phyloP scores from a whole-genome alignment of 2,329 filamentous ascomycete genomes.

The Myriosclerotinia scirpicola region DNA sequence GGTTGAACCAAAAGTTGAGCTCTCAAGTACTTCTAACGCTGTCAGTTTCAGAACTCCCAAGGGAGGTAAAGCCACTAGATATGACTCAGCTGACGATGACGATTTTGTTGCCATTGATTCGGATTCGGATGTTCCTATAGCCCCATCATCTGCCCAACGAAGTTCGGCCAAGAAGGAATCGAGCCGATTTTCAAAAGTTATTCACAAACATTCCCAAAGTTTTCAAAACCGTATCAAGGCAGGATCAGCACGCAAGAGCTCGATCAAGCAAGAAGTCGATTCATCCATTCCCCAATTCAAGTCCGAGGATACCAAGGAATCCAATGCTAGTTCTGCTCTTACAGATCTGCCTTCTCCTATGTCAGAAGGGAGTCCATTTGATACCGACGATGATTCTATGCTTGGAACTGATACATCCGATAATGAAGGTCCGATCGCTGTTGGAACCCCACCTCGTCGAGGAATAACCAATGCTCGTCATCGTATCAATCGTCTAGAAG shows the following conservation, averaged over 20 bases:
- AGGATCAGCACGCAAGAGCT: constrained; percentile 1
- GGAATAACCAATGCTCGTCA: constrained; percentile 22
- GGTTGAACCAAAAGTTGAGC: constrained; percentile 36
- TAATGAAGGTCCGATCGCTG: constrained; percentile 15
- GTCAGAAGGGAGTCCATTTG: constrained; percentile 27
- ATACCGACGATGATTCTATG: constrained; percentile 23
- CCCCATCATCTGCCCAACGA: constrained; percentile 8
- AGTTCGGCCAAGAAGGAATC: background rate
- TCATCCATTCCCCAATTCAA: constrained; percentile 13
- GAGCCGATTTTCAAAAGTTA: constrained; percentile 5
- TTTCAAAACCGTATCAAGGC: constrained; percentile 4
- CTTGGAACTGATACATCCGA: constrained; percentile 15
- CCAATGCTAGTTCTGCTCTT: constrained; percentile 14
- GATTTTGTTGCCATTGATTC: constrained; percentile 30
- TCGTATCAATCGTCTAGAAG: constrained; percentile 27
- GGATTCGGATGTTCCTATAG: constrained; percentile 28
- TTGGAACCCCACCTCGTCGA: background rate
- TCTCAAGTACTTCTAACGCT: constrained; percentile 35
- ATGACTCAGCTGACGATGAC: constrained; percentile 31
- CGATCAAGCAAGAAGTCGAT: background rate
- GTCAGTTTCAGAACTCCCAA: constrained; percentile 30
- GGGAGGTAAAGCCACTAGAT: constrained; percentile 24
- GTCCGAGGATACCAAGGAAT: constrained; percentile 27
- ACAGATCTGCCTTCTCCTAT: background rate
- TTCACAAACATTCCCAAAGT: constrained; percentile 12